Evolutionary conservation across 129 eudicot genomes (phyloP).

Genomic region (Sambucus nigra): DNA sequence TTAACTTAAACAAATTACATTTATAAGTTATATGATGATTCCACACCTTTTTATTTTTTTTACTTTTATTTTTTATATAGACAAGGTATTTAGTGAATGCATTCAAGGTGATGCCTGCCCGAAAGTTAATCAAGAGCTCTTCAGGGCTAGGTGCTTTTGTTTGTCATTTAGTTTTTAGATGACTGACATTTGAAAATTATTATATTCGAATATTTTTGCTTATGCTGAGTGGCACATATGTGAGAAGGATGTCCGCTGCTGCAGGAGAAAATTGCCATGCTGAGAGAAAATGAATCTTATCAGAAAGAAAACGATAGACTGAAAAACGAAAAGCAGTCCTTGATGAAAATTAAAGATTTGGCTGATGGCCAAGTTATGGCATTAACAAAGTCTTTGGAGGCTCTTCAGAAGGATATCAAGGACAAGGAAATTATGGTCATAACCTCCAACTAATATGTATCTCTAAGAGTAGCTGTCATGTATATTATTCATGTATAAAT

Average conservation of each 20-base stretch:
- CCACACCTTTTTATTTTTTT: too few species aligned
- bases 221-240: constrained; percentile 10
- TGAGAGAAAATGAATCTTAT: constrained; percentile 57
- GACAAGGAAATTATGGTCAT: constrained; percentile 70
- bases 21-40: too few species aligned
- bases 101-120: too few species aligned
- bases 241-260: constrained; percentile 16
- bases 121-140: too few species aligned
- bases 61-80: too few species aligned
- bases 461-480: not conserved
- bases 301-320: constrained; percentile 57
- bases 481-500: constrained; percentile 14
- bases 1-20: too few species aligned
- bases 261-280: constrained; percentile 87
- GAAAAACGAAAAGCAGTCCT: constrained; percentile 40
- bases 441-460: not conserved
- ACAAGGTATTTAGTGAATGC: too few species aligned
- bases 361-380: constrained; percentile 62
- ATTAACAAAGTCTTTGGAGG: constrained; percentile 63
- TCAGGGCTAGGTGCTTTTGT: too few species aligned
- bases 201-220: not conserved
- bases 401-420: constrained; percentile 63
- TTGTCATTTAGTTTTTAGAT: too few species aligned
- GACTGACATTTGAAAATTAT: too few species aligned
- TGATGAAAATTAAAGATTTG: constrained; percentile 58